Base-by-base conservation (phyloP, 164 flowering plant genomes). In the Nymphaea thermarum region DNA sequence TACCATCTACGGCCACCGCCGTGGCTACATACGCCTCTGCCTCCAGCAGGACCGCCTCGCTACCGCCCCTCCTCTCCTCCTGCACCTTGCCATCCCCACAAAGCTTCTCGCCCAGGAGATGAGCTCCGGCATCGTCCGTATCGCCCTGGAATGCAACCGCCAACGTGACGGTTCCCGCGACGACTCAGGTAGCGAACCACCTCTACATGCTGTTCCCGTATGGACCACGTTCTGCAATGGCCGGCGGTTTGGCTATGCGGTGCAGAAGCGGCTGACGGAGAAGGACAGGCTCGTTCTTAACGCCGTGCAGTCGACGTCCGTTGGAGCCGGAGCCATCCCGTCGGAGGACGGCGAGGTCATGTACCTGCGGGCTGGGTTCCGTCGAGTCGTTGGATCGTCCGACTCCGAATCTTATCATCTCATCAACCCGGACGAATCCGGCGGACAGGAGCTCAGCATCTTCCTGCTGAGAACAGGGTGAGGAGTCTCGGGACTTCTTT, bases 361-460 rank as follows among this genome's bases (percentile, higher is more conserved):
- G 80, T 93, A 93, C 67, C 87, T 93, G 88, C 78, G 98, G 55
- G 96, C 93, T 0, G 86, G 84, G 60, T 91, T 82, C 60, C 93
- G 89, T 73, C 85, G 86, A 67, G 84, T 87, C 42, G 79, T 86
- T 61, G 95, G 95, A 4, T 77, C 80, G 66, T 66, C 82, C 5
- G 89, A 89, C 70, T 84, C 89, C 16, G 97, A 88, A 77, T 84
- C 96, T 15, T 93, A 83, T 74, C 93, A 91, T 75, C 77, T 93
- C 14, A 78, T 93, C 59, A 86, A 82, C 76, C 89, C 93, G 4
- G 95, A 82, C 41, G 82, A 77, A 44, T 72, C 70, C 62, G 73
- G 80, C 1, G 87, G 85, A 75, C 96, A 91, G 66, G 96, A 91
- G 63, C 82, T 91, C 76, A 87, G 97, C 43, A 68, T 91, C 15